Evolutionary conservation across 345 rosid genomes (phyloP).

Genomic region (Stellera chamaejasme): DNA sequence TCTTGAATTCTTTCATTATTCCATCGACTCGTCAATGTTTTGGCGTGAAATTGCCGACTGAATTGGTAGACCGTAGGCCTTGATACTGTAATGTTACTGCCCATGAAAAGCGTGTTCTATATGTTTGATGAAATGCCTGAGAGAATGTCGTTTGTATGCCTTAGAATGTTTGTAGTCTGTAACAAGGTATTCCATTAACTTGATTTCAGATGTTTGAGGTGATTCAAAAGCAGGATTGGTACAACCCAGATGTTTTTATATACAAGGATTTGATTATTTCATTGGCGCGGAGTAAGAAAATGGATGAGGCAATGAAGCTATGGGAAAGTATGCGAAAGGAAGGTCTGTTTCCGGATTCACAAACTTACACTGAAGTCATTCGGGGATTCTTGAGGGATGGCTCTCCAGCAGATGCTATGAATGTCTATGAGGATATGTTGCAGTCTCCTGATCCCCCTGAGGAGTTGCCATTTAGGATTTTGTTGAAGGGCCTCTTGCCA

Average conservation of each 20-base stretch:
- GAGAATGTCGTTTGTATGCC: neutral
- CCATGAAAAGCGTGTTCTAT: neutral
- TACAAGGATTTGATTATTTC: conserved; percentile 83
- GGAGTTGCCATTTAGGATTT: conserved; percentile 81
- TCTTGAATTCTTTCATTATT: neutral
- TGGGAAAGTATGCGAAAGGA: conserved; percentile 82
- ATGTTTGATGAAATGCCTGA: conserved; percentile 38
- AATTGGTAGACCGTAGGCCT: conserved; percentile 2
- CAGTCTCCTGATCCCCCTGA: conserved; percentile 86
- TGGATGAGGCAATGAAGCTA: conserved; percentile 70
- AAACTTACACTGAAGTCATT: conserved; percentile 78
- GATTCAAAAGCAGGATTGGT: conserved; percentile 79
- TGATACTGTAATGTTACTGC: conserved; percentile 1
- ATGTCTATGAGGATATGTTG: conserved; percentile 90
- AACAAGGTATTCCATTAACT: neutral
- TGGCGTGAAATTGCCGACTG: neutral
- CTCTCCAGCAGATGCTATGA: conserved; percentile 90
- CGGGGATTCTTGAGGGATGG: conserved; percentile 78
- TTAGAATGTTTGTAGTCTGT: neutral
- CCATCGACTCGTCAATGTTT: neutral
- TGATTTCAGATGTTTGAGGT: conserved; percentile 58
- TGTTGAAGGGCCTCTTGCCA: conserved; percentile 83
- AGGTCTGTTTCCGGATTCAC: conserved; percentile 75
- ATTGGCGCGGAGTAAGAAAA: conserved; percentile 51
- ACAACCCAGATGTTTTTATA: conserved; percentile 64